Evolutionary conservation across 306 rosid genomes (phyloP).

Genomic region (Luffa aegyptiaca): DNA sequence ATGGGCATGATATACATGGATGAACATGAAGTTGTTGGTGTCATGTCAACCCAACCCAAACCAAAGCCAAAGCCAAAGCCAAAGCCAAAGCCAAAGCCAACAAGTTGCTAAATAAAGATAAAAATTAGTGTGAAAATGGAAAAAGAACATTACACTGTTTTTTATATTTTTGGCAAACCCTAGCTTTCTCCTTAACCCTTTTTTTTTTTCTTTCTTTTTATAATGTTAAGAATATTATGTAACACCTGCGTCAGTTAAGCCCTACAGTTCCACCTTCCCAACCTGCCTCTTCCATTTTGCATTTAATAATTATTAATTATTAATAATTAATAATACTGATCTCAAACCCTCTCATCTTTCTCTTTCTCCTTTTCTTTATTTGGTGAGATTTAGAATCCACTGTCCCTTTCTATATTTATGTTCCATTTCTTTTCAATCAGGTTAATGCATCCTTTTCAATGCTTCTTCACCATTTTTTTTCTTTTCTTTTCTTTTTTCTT

Average conservation of each 20-base stretch:
- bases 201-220: background rate
- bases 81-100: background rate
- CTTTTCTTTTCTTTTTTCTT: background rate
- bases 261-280: background rate
- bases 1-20: background rate
- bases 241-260: background rate
- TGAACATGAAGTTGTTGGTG: background rate
- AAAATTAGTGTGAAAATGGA: background rate
- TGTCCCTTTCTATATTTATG: constrained; percentile 6
- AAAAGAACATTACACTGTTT: background rate
- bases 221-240: background rate
- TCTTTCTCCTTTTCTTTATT: background rate
- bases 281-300: background rate
- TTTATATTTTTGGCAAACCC: constrained; percentile 5
- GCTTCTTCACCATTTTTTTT: background rate
- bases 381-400: constrained; percentile 10
- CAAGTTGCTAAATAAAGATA: constrained; percentile 9
- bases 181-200: background rate
- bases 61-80: background rate
- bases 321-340: no score
- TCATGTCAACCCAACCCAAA: background rate
- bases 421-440: background rate
- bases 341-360: background rate
- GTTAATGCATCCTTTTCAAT: background rate
- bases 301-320: background rate